Conservation (phyloP, 1,139 yeast species). For the Kazachstania sp. region DNA sequence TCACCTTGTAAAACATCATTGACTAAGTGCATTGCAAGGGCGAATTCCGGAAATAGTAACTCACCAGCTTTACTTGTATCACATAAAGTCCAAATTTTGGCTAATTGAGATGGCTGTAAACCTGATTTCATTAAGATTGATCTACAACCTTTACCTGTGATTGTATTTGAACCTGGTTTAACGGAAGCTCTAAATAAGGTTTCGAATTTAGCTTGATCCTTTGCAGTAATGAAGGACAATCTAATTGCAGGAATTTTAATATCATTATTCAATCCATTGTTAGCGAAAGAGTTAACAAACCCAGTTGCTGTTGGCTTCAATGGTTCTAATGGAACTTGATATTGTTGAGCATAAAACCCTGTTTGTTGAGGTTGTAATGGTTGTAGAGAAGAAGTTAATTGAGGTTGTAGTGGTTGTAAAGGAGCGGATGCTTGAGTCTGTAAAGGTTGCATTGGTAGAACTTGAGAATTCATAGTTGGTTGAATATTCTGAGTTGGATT, state of each 20-base stretch:
- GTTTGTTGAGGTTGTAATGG: constrained; percentile 30
- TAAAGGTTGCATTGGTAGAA: constrained; percentile 8
- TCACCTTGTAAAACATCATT: constrained; percentile 71
- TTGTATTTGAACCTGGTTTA: constrained; percentile 66
- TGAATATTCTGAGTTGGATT: constrained; percentile 3
- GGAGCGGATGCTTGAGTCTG: constrained; percentile 11
- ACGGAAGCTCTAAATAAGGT: constrained; percentile 71
- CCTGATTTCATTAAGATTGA: constrained; percentile 75
- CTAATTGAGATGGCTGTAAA: constrained; percentile 63
- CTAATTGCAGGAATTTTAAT: constrained; percentile 58
- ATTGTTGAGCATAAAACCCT: constrained; percentile 31
- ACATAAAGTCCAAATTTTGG: constrained; percentile 83
- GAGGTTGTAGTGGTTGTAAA: constrained; percentile 14
- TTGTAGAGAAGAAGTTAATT: constrained; percentile 11
- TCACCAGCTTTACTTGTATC: constrained; percentile 84
- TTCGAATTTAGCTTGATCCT: constrained; percentile 81
- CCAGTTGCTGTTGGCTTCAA: constrained; percentile 33
- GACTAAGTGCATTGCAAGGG: constrained; percentile 83
- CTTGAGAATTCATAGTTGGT: constrained; percentile 5
- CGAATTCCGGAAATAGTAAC: constrained; percentile 88
- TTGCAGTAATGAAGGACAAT: constrained; percentile 72
- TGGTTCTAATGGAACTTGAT: constrained; percentile 29
- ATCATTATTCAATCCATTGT: constrained; percentile 33
- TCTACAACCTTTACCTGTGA: constrained; percentile 71
- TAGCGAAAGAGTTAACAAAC: constrained; percentile 32